Percentiles rank a stretch among this genome's conserved stretches.
Conservation (phyloP, 1,139 yeast species). For the Scheffersomyces lignicola region DNA sequence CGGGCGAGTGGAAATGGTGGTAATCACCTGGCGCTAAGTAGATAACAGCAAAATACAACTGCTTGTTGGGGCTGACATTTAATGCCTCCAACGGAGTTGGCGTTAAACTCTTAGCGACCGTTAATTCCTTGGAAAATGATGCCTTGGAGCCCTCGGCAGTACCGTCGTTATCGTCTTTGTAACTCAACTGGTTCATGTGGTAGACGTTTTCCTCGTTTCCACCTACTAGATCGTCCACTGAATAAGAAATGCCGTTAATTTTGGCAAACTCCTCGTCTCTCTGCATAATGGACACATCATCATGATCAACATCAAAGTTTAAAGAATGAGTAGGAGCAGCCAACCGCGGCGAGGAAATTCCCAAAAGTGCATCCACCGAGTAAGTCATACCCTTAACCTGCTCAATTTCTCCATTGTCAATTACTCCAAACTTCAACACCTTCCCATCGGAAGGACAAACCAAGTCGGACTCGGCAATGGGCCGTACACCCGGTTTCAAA, state of each 20-base stretch:
- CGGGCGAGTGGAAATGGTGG: constrained; percentile 95
- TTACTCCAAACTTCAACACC: constrained; percentile 80
- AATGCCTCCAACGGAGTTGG: constrained; percentile 35
- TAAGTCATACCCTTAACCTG: constrained; percentile 97
- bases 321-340: constrained; percentile 65
- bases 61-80: constrained; percentile 43
- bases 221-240: constrained; percentile 70
- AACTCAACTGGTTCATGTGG: constrained; percentile 47
- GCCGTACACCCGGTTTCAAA: constrained; percentile 77
- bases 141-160: constrained; percentile 35
- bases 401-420: constrained; percentile 84
- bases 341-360: constrained; percentile 50
- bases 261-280: constrained; percentile 79
- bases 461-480: constrained; percentile 65
- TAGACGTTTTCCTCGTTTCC: constrained; percentile 24
- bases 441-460: constrained; percentile 96
- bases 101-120: constrained; percentile 44
- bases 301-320: constrained; percentile 43
- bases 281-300: constrained; percentile 44
- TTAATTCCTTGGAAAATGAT: constrained; percentile 36
- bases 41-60: constrained; percentile 84
- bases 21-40: constrained; percentile 98
- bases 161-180: constrained; percentile 62
- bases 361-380: constrained; percentile 84
- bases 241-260: constrained; percentile 71